Base-by-base conservation (phyloP, 2,329 filamentous ascomycete species). In the Talaromyces sp. region DNA sequence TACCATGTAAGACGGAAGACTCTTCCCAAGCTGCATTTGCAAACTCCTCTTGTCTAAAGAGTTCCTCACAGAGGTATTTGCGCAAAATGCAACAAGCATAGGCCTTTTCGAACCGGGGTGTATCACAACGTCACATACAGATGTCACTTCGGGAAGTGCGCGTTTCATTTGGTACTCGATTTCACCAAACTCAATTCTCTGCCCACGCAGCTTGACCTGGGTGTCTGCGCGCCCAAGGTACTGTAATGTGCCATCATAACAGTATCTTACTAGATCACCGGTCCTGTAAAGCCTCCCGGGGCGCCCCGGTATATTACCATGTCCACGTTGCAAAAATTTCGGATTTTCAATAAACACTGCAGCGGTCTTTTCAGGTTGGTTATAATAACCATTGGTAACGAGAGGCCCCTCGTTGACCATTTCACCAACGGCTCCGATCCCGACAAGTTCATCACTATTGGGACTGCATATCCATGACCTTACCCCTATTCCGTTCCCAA, bases 381-480 rank as follows among this genome's bases (percentile, higher is more conserved):
- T 68, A 31, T 73, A 65, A 60, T 77, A 77, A 3, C 72, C 73
- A 33, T 68, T 65, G 1, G 66, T 70, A 2, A 78, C 65, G 1
- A 71, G 70, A 1, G 73, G 70, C 0, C 80, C 79, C 67, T 81
- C 78, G 1, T 81, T 70, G 3, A 80, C 57, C 1, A 82, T 69
- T 63, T 82, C 80, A 4, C 79, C 80, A 8, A 79, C 68, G 1
- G 75, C 75, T 3, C 79, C 79, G 13, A 79, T 65, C 0, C 79
- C 76, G 2, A 71, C 11, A 1, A 68, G 63, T 1, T 84, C 75
- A 49, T 80, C 10, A 0, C 81, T 68, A 82, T 80, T 9, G 84
- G 72, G 5, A 82, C 71, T 39, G 84, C 58, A 68, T 84, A 83
- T 3, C 83, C 83, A 65, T 19, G 47, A 52, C 0, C 80, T 75